Percentiles rank a stretch among this genome's conserved stretches.
Evolutionary conservation across 1,139 yeast species (phyloP).

Genomic region (Arxiozyma slooffiae): DNA sequence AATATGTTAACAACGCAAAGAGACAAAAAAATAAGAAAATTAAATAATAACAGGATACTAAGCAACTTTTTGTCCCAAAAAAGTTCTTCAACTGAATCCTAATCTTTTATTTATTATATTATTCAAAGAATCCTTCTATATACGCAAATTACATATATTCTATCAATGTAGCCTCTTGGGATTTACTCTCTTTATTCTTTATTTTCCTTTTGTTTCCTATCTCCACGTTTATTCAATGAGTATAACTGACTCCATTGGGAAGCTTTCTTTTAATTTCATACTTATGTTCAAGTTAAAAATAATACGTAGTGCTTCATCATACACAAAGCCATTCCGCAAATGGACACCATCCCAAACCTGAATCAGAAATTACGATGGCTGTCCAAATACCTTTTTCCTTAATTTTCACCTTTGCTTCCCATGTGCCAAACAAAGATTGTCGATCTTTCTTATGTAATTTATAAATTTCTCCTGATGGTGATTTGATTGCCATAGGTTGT

Average conservation of each 20-base stretch:
- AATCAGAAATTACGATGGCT: constrained; percentile 70
- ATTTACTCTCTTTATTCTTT: background rate
- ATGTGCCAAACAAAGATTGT: constrained; percentile 41
- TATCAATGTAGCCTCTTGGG: background rate
- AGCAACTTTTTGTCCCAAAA: too few species aligned
- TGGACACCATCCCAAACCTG: constrained; percentile 77
- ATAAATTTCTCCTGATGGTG: constrained; percentile 74
- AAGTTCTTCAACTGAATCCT: background rate
- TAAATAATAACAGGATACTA: background rate
- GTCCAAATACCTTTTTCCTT: constrained; percentile 74
- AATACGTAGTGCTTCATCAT: constrained; percentile 9
- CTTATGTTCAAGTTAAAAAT: background rate
- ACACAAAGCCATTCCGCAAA: constrained; percentile 84
- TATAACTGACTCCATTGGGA: background rate
- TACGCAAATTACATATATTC: background rate
- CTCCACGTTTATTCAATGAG: background rate
- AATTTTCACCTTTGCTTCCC: constrained; percentile 50
- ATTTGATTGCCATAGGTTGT: constrained; percentile 56
- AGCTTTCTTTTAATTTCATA: background rate
- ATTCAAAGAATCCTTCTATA: background rate
- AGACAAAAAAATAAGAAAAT: background rate
- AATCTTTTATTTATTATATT: too few species aligned
- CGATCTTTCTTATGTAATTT: constrained; percentile 45
- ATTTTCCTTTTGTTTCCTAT: background rate
- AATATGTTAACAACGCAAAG: background rate